Evolutionary conservation across 768 basidiomycete species (phyloP).

Genomic region (Roridomyces roridus): DNA sequence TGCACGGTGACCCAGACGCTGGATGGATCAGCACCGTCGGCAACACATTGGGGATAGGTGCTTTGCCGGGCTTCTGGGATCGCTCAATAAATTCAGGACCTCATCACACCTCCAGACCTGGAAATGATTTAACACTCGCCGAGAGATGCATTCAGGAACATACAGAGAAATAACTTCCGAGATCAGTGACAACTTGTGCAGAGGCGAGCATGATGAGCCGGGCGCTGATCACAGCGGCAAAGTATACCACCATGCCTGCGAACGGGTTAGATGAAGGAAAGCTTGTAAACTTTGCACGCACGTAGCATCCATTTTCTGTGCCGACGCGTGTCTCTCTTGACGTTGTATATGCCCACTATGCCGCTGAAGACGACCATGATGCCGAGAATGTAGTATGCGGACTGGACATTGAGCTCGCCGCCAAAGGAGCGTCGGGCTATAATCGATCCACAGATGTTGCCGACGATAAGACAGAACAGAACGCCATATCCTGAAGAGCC

Average conservation of each 20-base stretch:
- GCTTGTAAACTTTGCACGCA: constrained; percentile 8
- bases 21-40: constrained; percentile 10
- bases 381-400: constrained; percentile 28
- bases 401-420: constrained; percentile 33
- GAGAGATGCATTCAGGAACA: not conserved
- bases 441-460: constrained; percentile 27
- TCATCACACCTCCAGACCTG: constrained; percentile 34
- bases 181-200: constrained; percentile 23
- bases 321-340: constrained; percentile 29
- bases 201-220: constrained; percentile 27
- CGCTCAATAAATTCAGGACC: constrained; percentile 21
- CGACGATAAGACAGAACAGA: constrained; percentile 25
- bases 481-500: constrained; percentile 23
- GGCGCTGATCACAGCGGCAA: constrained; percentile 22
- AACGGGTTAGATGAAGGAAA: not conserved
- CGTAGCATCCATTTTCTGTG: constrained; percentile 38
- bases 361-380: constrained; percentile 27
- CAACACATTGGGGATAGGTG: constrained; percentile 28
- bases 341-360: constrained; percentile 28
- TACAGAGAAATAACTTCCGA: constrained; percentile 34
- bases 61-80: constrained; percentile 4
- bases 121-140: not conserved
- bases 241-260: constrained; percentile 29
- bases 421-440: constrained; percentile 28
- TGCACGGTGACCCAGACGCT: constrained; percentile 27